These are phyloP conservation scores for Didymella keratinophila DNA, from an alignment of 2,329 filamentous ascomycete species.

Conservation along the genomic window DNA sequence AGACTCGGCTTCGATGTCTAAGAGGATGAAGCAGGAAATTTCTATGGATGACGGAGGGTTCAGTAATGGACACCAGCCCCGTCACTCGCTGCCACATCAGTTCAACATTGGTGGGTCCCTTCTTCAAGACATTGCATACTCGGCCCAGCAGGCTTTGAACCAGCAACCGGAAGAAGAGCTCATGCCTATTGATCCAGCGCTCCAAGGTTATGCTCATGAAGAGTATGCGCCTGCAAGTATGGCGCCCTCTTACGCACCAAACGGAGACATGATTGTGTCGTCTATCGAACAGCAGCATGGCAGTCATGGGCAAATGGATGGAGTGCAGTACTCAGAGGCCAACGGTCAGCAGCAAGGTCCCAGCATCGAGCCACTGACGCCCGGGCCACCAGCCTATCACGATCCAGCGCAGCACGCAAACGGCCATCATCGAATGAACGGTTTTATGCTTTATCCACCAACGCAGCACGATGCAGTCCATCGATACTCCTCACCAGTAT, in stretches of 20 bases:
- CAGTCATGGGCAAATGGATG: slow-evolving; percentile 15
- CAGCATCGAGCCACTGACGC: slow-evolving; percentile 40
- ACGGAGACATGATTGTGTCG: slow-evolving; percentile 42
- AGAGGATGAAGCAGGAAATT: slow-evolving; percentile 43
- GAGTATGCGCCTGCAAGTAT: slow-evolving; percentile 28
- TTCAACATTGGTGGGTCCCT: slow-evolving; percentile 30
- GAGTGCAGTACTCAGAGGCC: slow-evolving; percentile 3
- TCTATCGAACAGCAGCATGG: slow-evolving; percentile 44
- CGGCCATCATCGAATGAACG: slow-evolving; percentile 24
- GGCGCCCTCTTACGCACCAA: slow-evolving; percentile 25
- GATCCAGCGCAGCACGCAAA: slow-evolving; percentile 12
- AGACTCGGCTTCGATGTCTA: slow-evolving; percentile 29
- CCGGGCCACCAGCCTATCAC: slow-evolving; percentile 27
- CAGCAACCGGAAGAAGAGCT: slow-evolving; percentile 33
- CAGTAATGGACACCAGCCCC: slow-evolving; percentile 30
- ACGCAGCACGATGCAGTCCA: slow-evolving; percentile 19
- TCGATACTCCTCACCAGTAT: slow-evolving; percentile 33
- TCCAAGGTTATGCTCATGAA: slow-evolving; percentile 34
- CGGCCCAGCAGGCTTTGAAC: slow-evolving; percentile 39
- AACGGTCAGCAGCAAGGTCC: slow-evolving; percentile 28
- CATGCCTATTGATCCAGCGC: slow-evolving; percentile 42
- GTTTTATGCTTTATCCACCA: slow-evolving; percentile 19
- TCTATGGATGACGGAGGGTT: slow-evolving; percentile 33
- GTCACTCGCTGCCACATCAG: slow-evolving; percentile 36
- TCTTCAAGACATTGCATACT: slow-evolving; percentile 41